phyloP scores from a whole-genome alignment of 495 filamentous ascomycete genomes.

The Sabuloglossum arenarium region DNA sequence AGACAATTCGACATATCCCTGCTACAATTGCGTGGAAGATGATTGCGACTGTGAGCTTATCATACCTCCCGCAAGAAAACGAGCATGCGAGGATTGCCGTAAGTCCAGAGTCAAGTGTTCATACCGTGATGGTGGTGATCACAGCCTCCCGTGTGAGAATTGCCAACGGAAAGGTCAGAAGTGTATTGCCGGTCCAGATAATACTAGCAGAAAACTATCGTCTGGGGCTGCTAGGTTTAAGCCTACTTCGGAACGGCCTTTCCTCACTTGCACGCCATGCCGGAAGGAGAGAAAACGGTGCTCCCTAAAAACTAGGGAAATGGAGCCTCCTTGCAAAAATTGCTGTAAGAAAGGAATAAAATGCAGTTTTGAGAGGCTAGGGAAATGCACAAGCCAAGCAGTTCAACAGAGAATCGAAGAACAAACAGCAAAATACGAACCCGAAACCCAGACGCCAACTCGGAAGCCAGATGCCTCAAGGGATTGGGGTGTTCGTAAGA shows the following conservation, averaged over 20 bases:
- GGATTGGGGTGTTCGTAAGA: background rate
- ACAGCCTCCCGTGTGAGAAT: constrained; percentile 9
- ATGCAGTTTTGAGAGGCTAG: background rate
- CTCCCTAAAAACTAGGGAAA: constrained; percentile 1
- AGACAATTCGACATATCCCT: constrained; percentile 10
- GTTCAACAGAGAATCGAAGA: background rate
- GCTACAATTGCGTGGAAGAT: constrained; percentile 9
- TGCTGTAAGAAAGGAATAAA: background rate
- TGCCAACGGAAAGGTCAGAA: constrained; percentile 8
- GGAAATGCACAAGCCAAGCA: background rate
- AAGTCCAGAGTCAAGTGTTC: constrained; percentile 9
- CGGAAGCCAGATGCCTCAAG: background rate
- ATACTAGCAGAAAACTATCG: background rate
- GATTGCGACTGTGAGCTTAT: constrained; percentile 12
- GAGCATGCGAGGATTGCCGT: constrained; percentile 11
- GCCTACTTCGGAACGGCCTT: constrained; percentile 5
- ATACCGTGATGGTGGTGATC: constrained; percentile 7
- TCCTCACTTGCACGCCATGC: constrained; percentile 7
- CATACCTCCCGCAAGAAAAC: constrained; percentile 8
- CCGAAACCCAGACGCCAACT: background rate
- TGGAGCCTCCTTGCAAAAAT: background rate
- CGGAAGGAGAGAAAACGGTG: constrained; percentile 3
- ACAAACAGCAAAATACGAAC: background rate
- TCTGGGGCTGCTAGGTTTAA: background rate
- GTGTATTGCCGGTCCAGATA: constrained; percentile 12